phyloP scores from a whole-genome alignment of 345 rosid genomes.

The Firmiana major region DNA sequence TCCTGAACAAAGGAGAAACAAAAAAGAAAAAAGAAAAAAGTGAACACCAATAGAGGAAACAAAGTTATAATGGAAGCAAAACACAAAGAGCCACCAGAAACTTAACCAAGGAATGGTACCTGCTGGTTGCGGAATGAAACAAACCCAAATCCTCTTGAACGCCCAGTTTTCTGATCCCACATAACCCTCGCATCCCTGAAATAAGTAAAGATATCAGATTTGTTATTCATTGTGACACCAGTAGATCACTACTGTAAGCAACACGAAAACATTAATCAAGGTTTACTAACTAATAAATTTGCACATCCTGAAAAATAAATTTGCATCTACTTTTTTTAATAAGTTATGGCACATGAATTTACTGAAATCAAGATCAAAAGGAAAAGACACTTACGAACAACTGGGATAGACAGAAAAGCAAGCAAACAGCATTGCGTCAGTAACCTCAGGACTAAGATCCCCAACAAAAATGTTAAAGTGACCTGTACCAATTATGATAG shows the following conservation, averaged over 20 bases:
- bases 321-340: background rate
- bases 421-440: slow-evolving; percentile 84
- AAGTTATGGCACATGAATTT: background rate
- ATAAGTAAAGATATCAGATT: slow-evolving; percentile 12
- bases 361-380: background rate
- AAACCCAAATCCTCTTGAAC: slow-evolving; percentile 97
- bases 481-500: slow-evolving; percentile 42
- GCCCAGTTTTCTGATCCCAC: slow-evolving; percentile 99
- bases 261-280: slow-evolving; percentile 7
- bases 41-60: slow-evolving; percentile 3
- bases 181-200: slow-evolving; percentile 89
- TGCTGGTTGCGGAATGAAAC: slow-evolving; percentile 95
- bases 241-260: background rate
- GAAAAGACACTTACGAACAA: slow-evolving; percentile 77
- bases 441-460: slow-evolving; percentile 97
- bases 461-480: slow-evolving; percentile 96
- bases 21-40: no score
- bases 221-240: background rate
- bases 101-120: slow-evolving; percentile 29
- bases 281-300: slow-evolving; percentile 3
- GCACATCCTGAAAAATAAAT: background rate
- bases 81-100: background rate
- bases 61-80: background rate
- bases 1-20: slow-evolving; percentile 50
- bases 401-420: slow-evolving; percentile 86